Base-by-base conservation (phyloP, 192 early-diverging fungal genomes). In the Entrophospora sp. region DNA sequence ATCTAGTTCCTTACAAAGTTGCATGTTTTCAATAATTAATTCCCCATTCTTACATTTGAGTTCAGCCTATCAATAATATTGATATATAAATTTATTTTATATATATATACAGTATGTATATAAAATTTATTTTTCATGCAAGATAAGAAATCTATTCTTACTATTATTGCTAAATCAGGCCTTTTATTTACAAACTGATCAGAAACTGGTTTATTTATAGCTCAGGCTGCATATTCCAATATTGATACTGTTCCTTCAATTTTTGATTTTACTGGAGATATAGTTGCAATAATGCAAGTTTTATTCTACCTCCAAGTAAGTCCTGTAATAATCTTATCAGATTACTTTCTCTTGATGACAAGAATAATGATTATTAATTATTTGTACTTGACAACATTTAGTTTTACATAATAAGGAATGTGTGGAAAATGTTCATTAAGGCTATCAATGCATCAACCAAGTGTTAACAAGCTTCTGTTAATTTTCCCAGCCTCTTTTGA, bases 281-380 rank as follows among this genome's bases (percentile, higher is more conserved):
- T 85, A 14, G 94, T 95, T 13, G 94, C 96, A 42, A 98, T 93
- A 66, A 98, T 93, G 65, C 93, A 95, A 0, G 96, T 96, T 53
- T 92, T 93, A 14, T 96, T 42, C 83, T 74, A 0, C 96, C 96
- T 63, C 88, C 89, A 0, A 91, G 78, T 1, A 94, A 97, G 77
- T 96, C 94, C 73, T 93, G 89, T 18, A 98, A 69, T 0, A 98
- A 74, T 6, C 93, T 72, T 0, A 94, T 98, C 32, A 98, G 73
- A 71, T 95, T 98, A 71, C 88, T 91, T 62, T 87, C 83, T 40
- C 90, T 80, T 52, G 14, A 59, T 31, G 34, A 3, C 8, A 30
- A 37, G 5, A 22, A 24, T 35, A 45, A 34, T 66, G 20, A 48
- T 40, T n/a, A n/a, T n/a, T n/a, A n/a, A n/a, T n/a, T n/a, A n/a